Base-by-base conservation (phyloP, 345 rosid species). In the Sisymbrium altissimum region DNA sequence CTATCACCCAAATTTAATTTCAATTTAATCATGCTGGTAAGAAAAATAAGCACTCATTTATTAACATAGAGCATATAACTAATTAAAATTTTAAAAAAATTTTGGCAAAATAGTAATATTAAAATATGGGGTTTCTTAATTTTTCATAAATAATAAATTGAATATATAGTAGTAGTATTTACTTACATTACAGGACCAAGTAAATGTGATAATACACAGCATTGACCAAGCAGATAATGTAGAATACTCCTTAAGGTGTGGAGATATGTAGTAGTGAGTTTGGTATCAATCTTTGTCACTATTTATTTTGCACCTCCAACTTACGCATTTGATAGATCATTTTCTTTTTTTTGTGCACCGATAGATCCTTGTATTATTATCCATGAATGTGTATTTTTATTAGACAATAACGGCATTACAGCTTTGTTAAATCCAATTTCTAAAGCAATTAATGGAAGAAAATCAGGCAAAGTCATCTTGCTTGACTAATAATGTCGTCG, bases 201-300 rank as follows among this genome's bases (percentile, higher is more conserved):
- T 40, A 36, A 45, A 19, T 66, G 29, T 68, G 15, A 68, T 56
- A 49, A 39, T 30, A 29, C 43, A 40, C 19, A 21, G 46, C 29
- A 48, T 61, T 61, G 70, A 53, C 70, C 23, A 43, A 25, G 5
- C 32, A 61, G 40, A 68, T 61, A 68, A 41, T 43, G 36, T 7
- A 38, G 45, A 53, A 53, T 53, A 23, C 14, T 40, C 53, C 21
- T 54, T 64, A 64, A 29, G 44, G 33, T 6, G 40, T 57, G 64
- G 10, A 50, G 12, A 32, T n/a, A n/a, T n/a, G 50, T 23, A 23
- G 36, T 73, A 43, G 46, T 49, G 41, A 53, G 70, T 68, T 44
- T 43, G 70, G 41, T 62, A 62, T 68, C 79, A 69, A 76, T 76
- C 74, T 68, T 53, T 68, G 64, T 76, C 70, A 76, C 57, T 9